phyloP scores from a whole-genome alignment of 225 moss, liverwort and hornwort species.

The Pleurozium schreberi region DNA sequence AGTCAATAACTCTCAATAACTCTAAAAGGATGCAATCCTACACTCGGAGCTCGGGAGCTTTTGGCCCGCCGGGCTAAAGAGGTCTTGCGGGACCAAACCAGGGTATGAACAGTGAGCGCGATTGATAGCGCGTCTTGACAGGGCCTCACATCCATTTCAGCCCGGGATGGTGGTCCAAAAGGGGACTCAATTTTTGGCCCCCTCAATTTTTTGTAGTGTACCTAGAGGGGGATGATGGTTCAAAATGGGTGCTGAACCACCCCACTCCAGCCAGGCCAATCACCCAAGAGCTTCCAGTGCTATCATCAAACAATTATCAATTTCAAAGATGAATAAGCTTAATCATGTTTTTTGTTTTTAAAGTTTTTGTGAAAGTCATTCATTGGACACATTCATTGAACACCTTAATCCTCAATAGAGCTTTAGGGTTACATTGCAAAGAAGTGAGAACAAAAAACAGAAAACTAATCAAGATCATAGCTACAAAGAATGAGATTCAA shows the following conservation, averaged over 20 bases:
- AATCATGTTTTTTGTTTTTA: neutral
- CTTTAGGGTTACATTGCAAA: neutral
- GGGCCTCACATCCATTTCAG: no score
- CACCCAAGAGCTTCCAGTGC: no score
- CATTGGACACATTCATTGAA: accelerated
- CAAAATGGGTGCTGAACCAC: no score
- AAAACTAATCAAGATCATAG: neutral
- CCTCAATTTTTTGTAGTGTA: no score
- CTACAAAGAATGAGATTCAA: neutral
- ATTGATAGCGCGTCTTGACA: no score
- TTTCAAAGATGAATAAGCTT: neutral
- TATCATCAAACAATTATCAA: neutral
- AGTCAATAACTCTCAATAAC: neutral
- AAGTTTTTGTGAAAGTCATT: neutral
- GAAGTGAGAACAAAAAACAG: neutral
- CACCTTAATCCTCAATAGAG: neutral
- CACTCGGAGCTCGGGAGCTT: no score
- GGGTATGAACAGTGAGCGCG: no score
- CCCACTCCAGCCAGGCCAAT: no score
- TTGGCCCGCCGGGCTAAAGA: no score
- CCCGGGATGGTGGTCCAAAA: no score
- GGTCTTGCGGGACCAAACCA: neutral
- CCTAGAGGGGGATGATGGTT: no score
- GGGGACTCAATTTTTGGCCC: no score
- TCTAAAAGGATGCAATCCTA: accelerated